phyloP scores from a whole-genome alignment of 768 basidiomycete genomes.

The Pholiota microspora region DNA sequence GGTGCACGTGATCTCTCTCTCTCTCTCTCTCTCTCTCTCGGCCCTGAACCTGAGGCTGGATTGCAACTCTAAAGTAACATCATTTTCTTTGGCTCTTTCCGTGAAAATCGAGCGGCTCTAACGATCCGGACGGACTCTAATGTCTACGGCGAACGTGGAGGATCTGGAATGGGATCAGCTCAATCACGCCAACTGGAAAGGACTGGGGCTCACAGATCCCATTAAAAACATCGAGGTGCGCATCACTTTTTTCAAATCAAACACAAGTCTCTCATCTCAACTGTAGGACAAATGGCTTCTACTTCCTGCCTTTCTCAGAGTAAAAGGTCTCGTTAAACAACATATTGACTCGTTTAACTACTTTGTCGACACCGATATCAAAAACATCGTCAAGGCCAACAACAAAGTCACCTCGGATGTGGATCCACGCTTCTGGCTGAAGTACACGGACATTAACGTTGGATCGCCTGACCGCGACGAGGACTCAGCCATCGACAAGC shows the following conservation, averaged over 20 bases:
- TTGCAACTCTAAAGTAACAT: too few species aligned
- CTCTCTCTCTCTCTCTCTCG: background rate
- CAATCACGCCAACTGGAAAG: constrained; percentile 63
- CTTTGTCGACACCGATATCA: constrained; percentile 96
- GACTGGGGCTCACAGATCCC: constrained; percentile 81
- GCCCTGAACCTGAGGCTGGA: too few species aligned
- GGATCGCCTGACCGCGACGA: constrained; percentile 91
- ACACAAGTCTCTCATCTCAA: constrained; percentile 1
- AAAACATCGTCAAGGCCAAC: constrained; percentile 93
- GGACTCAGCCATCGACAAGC: constrained; percentile 70
- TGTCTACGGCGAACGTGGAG: constrained; percentile 18
- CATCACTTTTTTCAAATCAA: constrained; percentile 5
- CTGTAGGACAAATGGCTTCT: constrained; percentile 96
- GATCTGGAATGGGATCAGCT: constrained; percentile 57
- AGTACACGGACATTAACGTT: constrained; percentile 93
- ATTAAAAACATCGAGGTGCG: constrained; percentile 88
- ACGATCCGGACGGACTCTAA: background rate
- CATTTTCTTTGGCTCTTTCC: too few species aligned
- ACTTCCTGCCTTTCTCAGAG: constrained; percentile 92
- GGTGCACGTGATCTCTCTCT: constrained; percentile 14
- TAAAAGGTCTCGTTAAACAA: constrained; percentile 98
- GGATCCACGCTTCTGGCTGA: constrained; percentile 94
- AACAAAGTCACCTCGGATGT: constrained; percentile 95
- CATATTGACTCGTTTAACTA: constrained; percentile 99
- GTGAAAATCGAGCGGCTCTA: too few species aligned